Evolutionary conservation across 352 stramenopile genomes (phyloP), one percentile per base, ranked within the genome.

Genomic region (Globisporangium megalacanthum): DNA sequence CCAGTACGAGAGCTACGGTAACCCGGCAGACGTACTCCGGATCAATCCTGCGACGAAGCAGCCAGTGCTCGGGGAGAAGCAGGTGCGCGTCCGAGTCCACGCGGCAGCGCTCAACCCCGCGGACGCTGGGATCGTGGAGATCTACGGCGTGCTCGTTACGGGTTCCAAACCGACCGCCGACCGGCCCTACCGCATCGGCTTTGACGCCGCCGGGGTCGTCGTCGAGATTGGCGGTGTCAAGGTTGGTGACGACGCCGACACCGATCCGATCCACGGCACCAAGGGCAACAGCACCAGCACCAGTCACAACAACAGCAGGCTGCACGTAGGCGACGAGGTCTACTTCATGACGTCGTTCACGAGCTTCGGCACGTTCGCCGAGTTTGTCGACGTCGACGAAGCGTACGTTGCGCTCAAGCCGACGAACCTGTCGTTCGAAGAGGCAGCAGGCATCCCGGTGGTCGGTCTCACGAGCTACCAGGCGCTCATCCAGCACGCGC

Each of bases 71-170:
- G 9, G 31, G 17, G 11, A 17, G 9, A 50, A 49, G 3, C 46
- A 78, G 10, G 58, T 81, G 22, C 64, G 65, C 14, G 58, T 82
- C 58, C 58, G 66, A 11, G 55, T 81, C 29, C 42, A 72, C 33
- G 74, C 65, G 20, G 67, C 64, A 0, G 52, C 62, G 4, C 50
- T 78, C 6, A 81, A 79, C 52, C 66, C 66, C 2, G 55, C 72
- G 5, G 65, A 70, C 60, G 62, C 37, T 19, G 68, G 66, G 36
- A n/a, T 73, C 36, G 31, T 61, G 37, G 19, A 54, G 48, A 25
- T 15, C 25, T 29, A 29, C 25, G 25, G 25, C 25, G 25, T 4
- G 4, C 25, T 29, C 25, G 25, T 4, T 4, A 29, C 25, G 22
- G 33, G 35, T 10, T 47, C 55, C n/a, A 36, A 7, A 5, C 47